These are phyloP conservation scores for Tulasnella sp. DNA, from an alignment of 768 basidiomycete genomes.

Conservation along the genomic window DNA sequence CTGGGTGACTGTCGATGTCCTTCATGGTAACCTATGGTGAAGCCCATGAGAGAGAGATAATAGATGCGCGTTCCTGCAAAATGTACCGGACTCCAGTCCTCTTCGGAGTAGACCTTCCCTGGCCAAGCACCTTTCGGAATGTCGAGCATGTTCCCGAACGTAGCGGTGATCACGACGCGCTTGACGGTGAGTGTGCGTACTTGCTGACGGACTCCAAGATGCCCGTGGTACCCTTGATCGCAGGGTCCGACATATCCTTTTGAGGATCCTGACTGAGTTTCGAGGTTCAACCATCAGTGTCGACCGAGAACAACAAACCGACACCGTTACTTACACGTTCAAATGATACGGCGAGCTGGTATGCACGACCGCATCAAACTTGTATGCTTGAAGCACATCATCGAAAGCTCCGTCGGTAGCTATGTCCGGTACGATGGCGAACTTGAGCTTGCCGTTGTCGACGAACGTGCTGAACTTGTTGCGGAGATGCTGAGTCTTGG, in stretches of 20 bases:
- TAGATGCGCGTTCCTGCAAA: no score
- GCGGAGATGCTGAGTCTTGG: neutral
- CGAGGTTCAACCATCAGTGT: neutral
- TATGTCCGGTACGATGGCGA: conserved; percentile 11
- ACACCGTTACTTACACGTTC: neutral
- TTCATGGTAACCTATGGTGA: neutral
- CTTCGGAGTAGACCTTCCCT: conserved; percentile 16
- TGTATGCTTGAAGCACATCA: neutral
- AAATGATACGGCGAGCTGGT: conserved; percentile 1
- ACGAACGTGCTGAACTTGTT: neutral
- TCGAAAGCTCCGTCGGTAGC: conserved; percentile 2
- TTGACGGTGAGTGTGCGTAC: conserved; percentile 17
- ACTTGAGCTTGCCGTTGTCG: neutral
- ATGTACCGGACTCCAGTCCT: conserved; percentile 17
- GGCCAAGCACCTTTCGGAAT: neutral
- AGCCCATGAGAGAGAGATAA: neutral
- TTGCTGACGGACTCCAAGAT: conserved; percentile 15
- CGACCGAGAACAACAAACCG: no score
- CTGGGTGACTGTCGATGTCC: neutral
- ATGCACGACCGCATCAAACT: conserved; percentile 12
- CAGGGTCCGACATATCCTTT: conserved; percentile 17
- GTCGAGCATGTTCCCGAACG: conserved; percentile 19
- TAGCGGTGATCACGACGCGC: conserved; percentile 22
- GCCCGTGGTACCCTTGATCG: conserved; percentile 17
- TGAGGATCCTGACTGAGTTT: neutral